Base-by-base conservation (phyloP, 2,329 filamentous ascomycete genomes). In the Penicillium sp. region DNA sequence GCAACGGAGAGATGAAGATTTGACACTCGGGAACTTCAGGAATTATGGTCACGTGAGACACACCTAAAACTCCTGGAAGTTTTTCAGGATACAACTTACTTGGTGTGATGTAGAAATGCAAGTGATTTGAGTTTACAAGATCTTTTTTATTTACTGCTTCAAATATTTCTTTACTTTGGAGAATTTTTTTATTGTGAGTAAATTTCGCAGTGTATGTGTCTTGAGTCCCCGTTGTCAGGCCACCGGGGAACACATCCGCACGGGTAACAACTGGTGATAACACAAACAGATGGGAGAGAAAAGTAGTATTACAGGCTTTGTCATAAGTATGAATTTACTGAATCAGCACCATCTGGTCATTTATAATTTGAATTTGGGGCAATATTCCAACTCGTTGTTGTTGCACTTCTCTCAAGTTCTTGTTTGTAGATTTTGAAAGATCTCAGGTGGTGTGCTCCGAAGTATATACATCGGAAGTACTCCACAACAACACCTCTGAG, bases 11-110 rank as follows among this genome's bases (percentile, higher is more conserved):
- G 67, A 73, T 68, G 69, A 61, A 69, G 68, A 67, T 70, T 71
- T 68, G 66, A 66, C 56, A 60, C 58, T 75, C 73, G 72, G 72
- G 67, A 75, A 72, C 61, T 74, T 73, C 67, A 75, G 73, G 73
- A 68, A 71, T 72, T 55, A 34, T 5, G 29, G 44, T 67, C 65
- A 66, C 64, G 65, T 67, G 64, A 64, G 21, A 5, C 11, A 3
- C n/a, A 29, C 10, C 21, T 43, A 13, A 13, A 13, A n/a, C 13
- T 13, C 13, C 34, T 36, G 34, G 6, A n/a, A 7, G 3, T 36
- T 36, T 36, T 6, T 13, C 13, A 7, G 4, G 13, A 16, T 36
- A 36, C 6, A n/a, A n/a, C 13, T 3, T 36, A n/a, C 2, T n/a
- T n/a, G 18, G 2, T n/a, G 3, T 36, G 24, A 8, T 6, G n/a